Evolutionary conservation across 2,329 filamentous ascomycete species (phyloP).

Genomic region (Pseudopithomyces maydicus): DNA sequence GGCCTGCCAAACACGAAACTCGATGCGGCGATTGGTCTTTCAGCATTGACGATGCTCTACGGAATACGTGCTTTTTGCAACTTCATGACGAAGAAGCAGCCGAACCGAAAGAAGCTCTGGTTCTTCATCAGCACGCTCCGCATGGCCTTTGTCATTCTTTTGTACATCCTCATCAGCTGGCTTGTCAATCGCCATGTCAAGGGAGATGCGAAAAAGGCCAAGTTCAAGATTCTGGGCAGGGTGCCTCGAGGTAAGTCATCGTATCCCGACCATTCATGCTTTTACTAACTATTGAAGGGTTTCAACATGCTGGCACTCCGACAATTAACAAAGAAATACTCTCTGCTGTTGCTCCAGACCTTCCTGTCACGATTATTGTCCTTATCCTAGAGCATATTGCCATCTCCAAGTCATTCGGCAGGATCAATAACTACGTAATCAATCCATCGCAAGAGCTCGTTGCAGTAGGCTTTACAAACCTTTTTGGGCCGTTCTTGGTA

Average conservation of each 20-base stretch:
- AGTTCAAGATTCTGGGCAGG: constrained; percentile 73
- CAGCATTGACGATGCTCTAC: constrained; percentile 80
- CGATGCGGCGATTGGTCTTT: constrained; percentile 86
- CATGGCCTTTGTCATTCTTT: constrained; percentile 86
- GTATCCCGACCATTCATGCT: neutral
- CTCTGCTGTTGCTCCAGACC: constrained; percentile 68
- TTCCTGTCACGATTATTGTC: constrained; percentile 89
- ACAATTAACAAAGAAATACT: constrained; percentile 70
- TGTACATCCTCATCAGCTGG: constrained; percentile 92
- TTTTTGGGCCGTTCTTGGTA: constrained; percentile 88
- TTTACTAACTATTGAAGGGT: constrained; percentile 46
- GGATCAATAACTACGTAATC: constrained; percentile 97
- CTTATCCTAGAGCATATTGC: constrained; percentile 96
- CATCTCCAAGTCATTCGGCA: constrained; percentile 94
- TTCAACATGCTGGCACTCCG: constrained; percentile 78
- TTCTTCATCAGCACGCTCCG: constrained; percentile 93
- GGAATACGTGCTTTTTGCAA: constrained; percentile 66
- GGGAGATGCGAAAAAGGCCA: constrained; percentile 56
- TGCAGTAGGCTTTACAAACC: constrained; percentile 87
- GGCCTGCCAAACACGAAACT: constrained; percentile 69
- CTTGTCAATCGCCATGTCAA: constrained; percentile 72
- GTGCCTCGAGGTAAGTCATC: constrained; percentile 73
- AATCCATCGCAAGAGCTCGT: constrained; percentile 96
- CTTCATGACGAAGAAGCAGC: constrained; percentile 69
- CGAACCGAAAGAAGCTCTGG: constrained; percentile 74